These are phyloP conservation scores for Ophiostoma tasmaniense DNA, from an alignment of 2,329 filamentous ascomycete species.

Conservation along the genomic window DNA sequence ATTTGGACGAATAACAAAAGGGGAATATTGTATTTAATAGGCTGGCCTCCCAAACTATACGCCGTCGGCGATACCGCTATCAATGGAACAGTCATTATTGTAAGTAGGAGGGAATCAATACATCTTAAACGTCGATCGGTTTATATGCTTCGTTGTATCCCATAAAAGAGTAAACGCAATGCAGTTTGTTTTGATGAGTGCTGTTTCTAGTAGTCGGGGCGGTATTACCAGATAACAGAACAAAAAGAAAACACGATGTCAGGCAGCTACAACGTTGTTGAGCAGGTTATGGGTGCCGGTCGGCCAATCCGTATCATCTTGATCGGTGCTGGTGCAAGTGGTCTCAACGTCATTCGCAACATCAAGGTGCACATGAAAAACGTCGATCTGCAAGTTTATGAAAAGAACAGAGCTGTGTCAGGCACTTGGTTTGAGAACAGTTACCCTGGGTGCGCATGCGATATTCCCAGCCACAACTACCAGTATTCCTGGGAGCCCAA, in stretches of 20 bases:
- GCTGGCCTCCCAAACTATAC: background rate
- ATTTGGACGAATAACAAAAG: background rate
- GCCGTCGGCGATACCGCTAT: background rate
- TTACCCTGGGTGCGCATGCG: slow-evolving; percentile 22
- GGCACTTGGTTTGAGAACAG: slow-evolving; percentile 22
- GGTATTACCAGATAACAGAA: background rate
- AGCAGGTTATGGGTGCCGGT: slow-evolving; percentile 11
- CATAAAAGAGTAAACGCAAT: background rate
- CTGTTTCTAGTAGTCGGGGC: background rate
- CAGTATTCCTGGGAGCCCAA: slow-evolving; percentile 19
- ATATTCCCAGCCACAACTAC: slow-evolving; percentile 21
- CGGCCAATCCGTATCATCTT: slow-evolving; percentile 27
- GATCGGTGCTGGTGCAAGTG: slow-evolving; percentile 34
- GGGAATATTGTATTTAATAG: background rate
- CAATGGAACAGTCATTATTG: background rate
- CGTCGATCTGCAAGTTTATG: slow-evolving; percentile 19
- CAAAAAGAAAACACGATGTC: background rate
- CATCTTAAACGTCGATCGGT: background rate
- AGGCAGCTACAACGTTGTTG: slow-evolving; percentile 11
- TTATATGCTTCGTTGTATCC: background rate
- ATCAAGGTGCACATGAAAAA: slow-evolving; percentile 16
- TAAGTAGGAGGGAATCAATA: background rate
- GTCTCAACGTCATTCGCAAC: slow-evolving; percentile 13
- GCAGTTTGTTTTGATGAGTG: background rate
- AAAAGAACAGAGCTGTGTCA: slow-evolving; percentile 17